phyloP scores from a whole-genome alignment of 2,329 filamentous ascomycete species.

The Aureobasidium pullulans region DNA sequence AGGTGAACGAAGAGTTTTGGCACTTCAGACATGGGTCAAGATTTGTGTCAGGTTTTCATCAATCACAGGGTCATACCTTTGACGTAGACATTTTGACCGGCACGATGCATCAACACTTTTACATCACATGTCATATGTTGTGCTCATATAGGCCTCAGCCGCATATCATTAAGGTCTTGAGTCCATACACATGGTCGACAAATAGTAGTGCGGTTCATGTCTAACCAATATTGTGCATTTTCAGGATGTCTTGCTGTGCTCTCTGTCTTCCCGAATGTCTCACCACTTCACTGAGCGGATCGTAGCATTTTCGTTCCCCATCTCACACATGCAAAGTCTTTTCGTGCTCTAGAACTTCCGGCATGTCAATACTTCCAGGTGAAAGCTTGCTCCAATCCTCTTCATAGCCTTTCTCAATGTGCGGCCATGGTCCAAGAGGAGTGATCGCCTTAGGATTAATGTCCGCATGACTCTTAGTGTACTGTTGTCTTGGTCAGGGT shows the following conservation, averaged over 20 bases:
- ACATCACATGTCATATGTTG: too few relatives aligned
- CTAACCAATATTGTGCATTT: too few relatives aligned
- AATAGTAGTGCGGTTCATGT: too few relatives aligned
- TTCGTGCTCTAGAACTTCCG: slow-evolving; percentile 28
- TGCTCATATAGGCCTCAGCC: too few relatives aligned
- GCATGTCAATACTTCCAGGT: slow-evolving; percentile 42
- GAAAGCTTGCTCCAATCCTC: slow-evolving; percentile 41
- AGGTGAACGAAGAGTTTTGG: background rate
- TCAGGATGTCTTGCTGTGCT: too few relatives aligned
- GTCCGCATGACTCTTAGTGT: slow-evolving; percentile 52
- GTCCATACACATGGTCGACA: too few relatives aligned
- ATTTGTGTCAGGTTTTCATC: background rate
- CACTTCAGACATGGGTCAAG: background rate
- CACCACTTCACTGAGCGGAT: too few relatives aligned
- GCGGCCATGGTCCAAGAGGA: slow-evolving; percentile 54
- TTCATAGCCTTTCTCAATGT: slow-evolving; percentile 48
- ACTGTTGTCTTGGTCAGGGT: slow-evolving; percentile 20
- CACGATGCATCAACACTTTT: too few relatives aligned
- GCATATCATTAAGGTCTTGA: too few relatives aligned
- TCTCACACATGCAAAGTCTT: slow-evolving; percentile 18
- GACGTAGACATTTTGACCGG: too few relatives aligned
- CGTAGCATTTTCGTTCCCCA: background rate
- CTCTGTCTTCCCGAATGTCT: too few relatives aligned
- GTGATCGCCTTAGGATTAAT: slow-evolving; percentile 57
- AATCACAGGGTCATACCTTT: background rate